Percentiles rank a stretch among this genome's conserved stretches.
These are phyloP conservation scores for Colletotrichum sojae DNA, from an alignment of 2,329 filamentous ascomycete genomes.

Conservation along the genomic window DNA sequence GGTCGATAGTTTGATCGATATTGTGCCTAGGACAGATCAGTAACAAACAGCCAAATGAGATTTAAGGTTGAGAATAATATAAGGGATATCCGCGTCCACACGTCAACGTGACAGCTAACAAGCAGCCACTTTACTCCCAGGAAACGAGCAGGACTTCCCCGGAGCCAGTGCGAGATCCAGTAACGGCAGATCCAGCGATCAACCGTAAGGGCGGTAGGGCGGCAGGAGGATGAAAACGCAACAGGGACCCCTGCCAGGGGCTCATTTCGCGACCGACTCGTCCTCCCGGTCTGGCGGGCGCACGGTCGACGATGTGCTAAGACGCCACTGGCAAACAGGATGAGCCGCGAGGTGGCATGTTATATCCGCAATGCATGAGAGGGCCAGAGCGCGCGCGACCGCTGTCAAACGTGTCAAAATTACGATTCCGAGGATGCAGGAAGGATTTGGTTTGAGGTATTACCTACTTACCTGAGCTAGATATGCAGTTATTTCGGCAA, in stretches of 20 bases:
- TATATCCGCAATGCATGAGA: neutral
- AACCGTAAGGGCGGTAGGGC: slow-evolving; percentile 3
- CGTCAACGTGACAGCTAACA: neutral
- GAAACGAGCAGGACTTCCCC: neutral
- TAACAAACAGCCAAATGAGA: neutral
- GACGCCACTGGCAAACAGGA: neutral
- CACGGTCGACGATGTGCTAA: slow-evolving; percentile 15
- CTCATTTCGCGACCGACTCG: slow-evolving; percentile 34
- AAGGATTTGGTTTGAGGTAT: no score
- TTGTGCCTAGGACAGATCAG: neutral
- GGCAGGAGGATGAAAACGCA: slow-evolving; percentile 1
- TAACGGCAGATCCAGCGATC: slow-evolving; percentile 1
- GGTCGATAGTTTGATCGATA: slow-evolving; percentile 24
- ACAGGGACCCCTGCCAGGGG: slow-evolving; percentile 29
- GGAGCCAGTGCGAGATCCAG: neutral
- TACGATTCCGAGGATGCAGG: slow-evolving; percentile 13
- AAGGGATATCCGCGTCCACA: neutral
- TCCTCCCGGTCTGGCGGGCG: slow-evolving; percentile 15
- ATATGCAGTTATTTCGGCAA: neutral
- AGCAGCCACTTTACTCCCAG: no score
- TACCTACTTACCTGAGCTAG: no score
- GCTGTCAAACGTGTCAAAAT: slow-evolving; percentile 25
- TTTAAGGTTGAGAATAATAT: slow-evolving; percentile 6
- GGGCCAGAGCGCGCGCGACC: slow-evolving; percentile 10
- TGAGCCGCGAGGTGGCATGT: neutral